Base-by-base conservation (phyloP, 306 rosid species). In the Ochetophila trinervis region DNA sequence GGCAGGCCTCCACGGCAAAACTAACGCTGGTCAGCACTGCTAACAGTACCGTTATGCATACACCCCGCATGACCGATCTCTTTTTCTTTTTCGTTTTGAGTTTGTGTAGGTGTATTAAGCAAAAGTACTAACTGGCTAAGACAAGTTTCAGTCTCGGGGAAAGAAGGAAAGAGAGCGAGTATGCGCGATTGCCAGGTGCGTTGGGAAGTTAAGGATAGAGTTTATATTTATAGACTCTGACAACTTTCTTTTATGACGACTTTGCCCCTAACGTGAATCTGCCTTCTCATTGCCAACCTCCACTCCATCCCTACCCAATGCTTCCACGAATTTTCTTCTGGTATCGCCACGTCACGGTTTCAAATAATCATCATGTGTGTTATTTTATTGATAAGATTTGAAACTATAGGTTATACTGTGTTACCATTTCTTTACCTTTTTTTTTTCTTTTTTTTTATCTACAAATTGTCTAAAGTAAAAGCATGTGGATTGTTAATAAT, bases 231-330 rank as follows among this genome's bases (percentile, higher is more conserved):
- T 73, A 73, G 6, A 8, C 64, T 40, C 51, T 17, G 57, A 15
- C 40, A 4, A 11, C 5, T 16, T 1, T 20, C 60, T 8, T 0
- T 1, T n/a, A 40, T 66, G 87, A 89, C 98, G 79, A 68, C 16
- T 63, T 66, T 89, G 63, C 79, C 97, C 88, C 80, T 72, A 36
- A 66, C 78, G 63, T 73, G 68, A n/a, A n/a, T n/a, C n/a, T n/a
- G n/a, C n/a, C n/a, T n/a, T n/a, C n/a, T n/a, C n/a, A n/a, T n/a
- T n/a, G n/a, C n/a, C n/a, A n/a, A n/a, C n/a, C n/a, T n/a, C n/a
- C 20, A 49, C 6, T 63, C 45, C 77, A 65, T 63, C 19, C 4
- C 16, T 21, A 19, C 24, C 19, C 23, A 2, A 0, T 23, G 71
- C 66, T 73, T 76, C 69, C 50, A 15, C 23, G 74, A 76, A 76